phyloP scores from a whole-genome alignment of 2,329 filamentous ascomycete genomes.

The Aspergillus bombycis region DNA sequence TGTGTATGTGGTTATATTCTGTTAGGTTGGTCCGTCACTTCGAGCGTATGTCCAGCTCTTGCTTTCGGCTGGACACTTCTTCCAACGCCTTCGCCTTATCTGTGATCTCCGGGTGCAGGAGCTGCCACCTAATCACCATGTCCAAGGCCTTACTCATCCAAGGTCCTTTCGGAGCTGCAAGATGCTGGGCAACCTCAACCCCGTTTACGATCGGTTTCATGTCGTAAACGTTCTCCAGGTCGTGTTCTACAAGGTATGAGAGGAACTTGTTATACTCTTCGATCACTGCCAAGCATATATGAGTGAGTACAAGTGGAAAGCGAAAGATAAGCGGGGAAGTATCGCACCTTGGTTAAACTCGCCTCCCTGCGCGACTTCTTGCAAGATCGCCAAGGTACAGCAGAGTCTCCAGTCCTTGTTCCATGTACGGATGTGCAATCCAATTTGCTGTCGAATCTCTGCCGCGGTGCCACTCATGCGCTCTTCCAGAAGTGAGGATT shows the following conservation, averaged over 20 bases:
- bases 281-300: constrained; percentile 40
- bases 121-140: constrained; percentile 83
- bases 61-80: constrained; percentile 56
- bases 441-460: constrained; percentile 42
- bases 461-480: constrained; percentile 31
- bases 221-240: constrained; percentile 56
- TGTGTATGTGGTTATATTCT: not conserved
- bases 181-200: constrained; percentile 67
- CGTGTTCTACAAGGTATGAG: constrained; percentile 51
- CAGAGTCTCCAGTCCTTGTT: constrained; percentile 45
- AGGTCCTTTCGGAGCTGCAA: constrained; percentile 68
- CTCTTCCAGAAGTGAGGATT: constrained; percentile 42
- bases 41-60: constrained; percentile 51
- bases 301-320: constrained; percentile 20
- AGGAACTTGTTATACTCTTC: constrained; percentile 59
- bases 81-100: constrained; percentile 64
- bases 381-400: constrained; percentile 42
- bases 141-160: constrained; percentile 85
- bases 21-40: not conserved
- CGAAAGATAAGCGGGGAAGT: not conserved
- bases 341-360: constrained; percentile 38
- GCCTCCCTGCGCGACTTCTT: constrained; percentile 40
- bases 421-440: constrained; percentile 39
- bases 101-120: constrained; percentile 71
- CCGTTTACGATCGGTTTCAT: constrained; percentile 74